A percentile compares a stretch with the other conserved stretches of the same genome.
Evolutionary conservation across 164 flowering plant genomes (phyloP).

Genomic region (Cinnamomum micranthum): DNA sequence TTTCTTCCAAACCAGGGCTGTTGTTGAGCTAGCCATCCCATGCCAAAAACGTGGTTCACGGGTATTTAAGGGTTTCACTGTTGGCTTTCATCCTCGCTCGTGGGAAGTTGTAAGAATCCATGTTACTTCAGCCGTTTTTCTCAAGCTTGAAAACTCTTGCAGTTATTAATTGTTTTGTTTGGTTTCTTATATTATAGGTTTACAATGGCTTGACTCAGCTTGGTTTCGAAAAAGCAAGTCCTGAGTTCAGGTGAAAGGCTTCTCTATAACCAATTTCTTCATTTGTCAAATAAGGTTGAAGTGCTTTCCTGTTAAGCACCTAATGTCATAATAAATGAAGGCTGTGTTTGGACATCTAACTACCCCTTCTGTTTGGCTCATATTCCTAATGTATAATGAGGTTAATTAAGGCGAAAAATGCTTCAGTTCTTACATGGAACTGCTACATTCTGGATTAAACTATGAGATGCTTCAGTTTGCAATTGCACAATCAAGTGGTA

Average conservation of each 20-base stretch:
- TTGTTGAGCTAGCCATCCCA: slow-evolving; percentile 81
- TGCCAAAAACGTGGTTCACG: slow-evolving; percentile 71
- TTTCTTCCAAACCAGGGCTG: slow-evolving; percentile 41
- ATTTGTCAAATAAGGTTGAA: not conserved
- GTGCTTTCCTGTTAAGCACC: not conserved
- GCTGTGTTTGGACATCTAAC: not conserved
- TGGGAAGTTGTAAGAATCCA: slow-evolving; percentile 79
- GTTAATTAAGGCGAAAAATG: no score
- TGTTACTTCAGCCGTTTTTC: slow-evolving; percentile 6
- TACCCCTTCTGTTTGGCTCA: not conserved
- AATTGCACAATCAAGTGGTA: not conserved
- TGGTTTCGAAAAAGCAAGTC: slow-evolving; percentile 67
- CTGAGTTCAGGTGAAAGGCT: slow-evolving; percentile 69
- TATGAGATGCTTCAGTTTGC: not conserved
- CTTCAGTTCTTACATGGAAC: no score
- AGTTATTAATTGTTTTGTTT: not conserved
- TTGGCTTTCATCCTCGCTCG: slow-evolving; percentile 92
- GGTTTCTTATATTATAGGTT: slow-evolving; percentile 44
- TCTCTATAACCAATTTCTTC: slow-evolving; percentile 4
- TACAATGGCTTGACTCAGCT: slow-evolving; percentile 85
- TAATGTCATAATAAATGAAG: not conserved
- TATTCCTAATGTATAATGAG: not conserved
- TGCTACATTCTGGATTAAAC: not conserved
- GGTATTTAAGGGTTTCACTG: slow-evolving; percentile 87
- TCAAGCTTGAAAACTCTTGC: not conserved